Evolutionary conservation across 1,139 yeast species (phyloP).

Genomic region (Debaryomyces psychrophilus): DNA sequence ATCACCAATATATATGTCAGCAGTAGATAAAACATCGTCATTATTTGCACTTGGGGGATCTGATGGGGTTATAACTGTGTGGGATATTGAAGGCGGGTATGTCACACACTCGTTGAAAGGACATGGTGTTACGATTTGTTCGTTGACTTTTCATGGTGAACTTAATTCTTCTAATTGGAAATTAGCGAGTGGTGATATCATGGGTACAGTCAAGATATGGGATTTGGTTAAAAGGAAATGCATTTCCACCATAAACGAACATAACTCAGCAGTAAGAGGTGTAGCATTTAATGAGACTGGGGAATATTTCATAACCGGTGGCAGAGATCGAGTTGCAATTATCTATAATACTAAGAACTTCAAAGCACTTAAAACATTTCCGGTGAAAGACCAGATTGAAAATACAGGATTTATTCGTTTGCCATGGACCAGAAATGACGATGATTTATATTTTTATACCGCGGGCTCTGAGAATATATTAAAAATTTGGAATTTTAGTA

Average conservation of each 20-base stretch:
- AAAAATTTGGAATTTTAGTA: constrained; percentile 58
- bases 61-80: constrained; percentile 88
- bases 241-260: constrained; percentile 66
- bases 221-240: constrained; percentile 82
- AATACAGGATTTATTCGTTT: constrained; percentile 63
- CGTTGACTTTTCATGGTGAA: constrained; percentile 74
- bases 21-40: constrained; percentile 79
- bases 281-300: constrained; percentile 64
- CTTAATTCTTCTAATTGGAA: constrained; percentile 73
- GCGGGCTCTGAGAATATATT: constrained; percentile 80
- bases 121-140: constrained; percentile 90
- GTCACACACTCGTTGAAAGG: constrained; percentile 91
- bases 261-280: constrained; percentile 85
- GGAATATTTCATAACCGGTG: constrained; percentile 70
- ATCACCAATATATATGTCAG: constrained; percentile 81
- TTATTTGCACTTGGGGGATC: constrained; percentile 93
- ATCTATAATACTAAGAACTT: constrained; percentile 59
- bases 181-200: constrained; percentile 84
- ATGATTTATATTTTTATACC: constrained; percentile 54
- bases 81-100: constrained; percentile 89
- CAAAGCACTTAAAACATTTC: constrained; percentile 66
- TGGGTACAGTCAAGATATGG: constrained; percentile 88
- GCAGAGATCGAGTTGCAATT: constrained; percentile 81
- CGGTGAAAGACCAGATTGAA: constrained; percentile 80
- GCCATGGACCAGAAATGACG: constrained; percentile 23